Evolutionary conservation across 306 rosid species (phyloP), one percentile per base, ranked within the genome.

Genomic region (Argentina anserina): DNA sequence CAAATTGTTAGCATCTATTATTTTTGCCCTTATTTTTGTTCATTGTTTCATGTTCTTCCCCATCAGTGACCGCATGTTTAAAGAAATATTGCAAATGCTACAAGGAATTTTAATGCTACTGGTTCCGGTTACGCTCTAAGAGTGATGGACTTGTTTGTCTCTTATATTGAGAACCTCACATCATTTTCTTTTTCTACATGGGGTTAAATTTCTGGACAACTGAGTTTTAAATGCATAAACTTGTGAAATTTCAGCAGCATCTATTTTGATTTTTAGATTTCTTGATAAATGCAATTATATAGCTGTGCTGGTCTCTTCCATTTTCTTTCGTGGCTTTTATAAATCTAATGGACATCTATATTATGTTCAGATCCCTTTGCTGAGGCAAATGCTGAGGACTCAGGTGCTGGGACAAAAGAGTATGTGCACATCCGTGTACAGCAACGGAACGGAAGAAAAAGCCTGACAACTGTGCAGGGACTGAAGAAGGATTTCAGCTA

Each of bases 381-480:
- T 64, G 97, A 92, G 84, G 97, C 97, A 89, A 85, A 79, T 85
- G 88, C 84, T 85, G 88, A 81, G 80, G 88, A 85, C 80, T 85
- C 88, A 13, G 82, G 97, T 85, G 94, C 96, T 78, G 97, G 97
- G 69, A 59, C 96, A 84, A 92, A 92, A 79, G 97, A 92, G 80
- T 92, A 92, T 79, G 96, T 92, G 77, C 97, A 92, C 75, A 87
- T 92, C 67, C 97, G 97, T 29, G 74, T 92, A 49, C 97, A 92
- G 79, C 97, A 92, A 88, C 78, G 97, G 31, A 92, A 92, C 74
- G 97, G 97, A 72, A 92, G 97, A 31, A 92, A 92, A 81, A 92
- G 96, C 77, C 83, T 92, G 79, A 92, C 97, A 15, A 92, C 97
- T 49, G 97, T 92, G 74, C 97, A 92, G 88, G 97, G 97, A 65